Conservation (phyloP, 2,329 filamentous ascomycete genomes). For the Leptographium procerum region DNA sequence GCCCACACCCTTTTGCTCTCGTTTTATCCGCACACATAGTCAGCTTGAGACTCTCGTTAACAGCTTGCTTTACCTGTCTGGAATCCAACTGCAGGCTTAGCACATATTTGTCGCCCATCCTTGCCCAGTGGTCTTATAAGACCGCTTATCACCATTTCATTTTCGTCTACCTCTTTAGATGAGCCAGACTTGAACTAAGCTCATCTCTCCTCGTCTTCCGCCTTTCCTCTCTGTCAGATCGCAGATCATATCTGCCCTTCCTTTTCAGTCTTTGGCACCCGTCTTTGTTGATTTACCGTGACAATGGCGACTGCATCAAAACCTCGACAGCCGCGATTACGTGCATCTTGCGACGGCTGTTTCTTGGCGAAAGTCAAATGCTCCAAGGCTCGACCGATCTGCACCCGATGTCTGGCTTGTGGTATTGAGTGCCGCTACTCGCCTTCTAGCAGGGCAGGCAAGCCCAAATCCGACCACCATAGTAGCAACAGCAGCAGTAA, state of each 20-base stretch:
- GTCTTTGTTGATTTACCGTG: neutral
- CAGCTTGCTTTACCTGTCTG: neutral
- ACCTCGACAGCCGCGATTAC: constrained; percentile 18
- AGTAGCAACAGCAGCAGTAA: constrained; percentile 13
- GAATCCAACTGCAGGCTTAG: neutral
- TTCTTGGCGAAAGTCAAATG: constrained; percentile 47
- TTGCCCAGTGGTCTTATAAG: neutral
- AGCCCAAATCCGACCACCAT: constrained; percentile 30
- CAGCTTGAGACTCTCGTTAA: neutral
- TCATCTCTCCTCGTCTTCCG: too few species aligned
- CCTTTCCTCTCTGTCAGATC: neutral
- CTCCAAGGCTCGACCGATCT: constrained; percentile 40
- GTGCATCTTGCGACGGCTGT: constrained; percentile 39
- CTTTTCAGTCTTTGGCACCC: neutral
- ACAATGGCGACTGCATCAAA: constrained; percentile 15
- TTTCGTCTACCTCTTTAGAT: neutral
- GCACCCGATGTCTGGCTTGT: constrained; percentile 37
- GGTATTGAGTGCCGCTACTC: constrained; percentile 41
- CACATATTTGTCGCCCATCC: neutral
- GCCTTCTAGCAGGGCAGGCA: constrained; percentile 38
- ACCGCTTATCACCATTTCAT: neutral
- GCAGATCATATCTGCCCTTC: neutral
- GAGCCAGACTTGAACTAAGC: neutral
- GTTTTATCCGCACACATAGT: neutral
- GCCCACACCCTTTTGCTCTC: neutral